Evolutionary conservation across 192 early-diverging fungal genomes (phyloP), one percentile per base, ranked within the genome.

Genomic region (Geosiphon pyriformis): DNA sequence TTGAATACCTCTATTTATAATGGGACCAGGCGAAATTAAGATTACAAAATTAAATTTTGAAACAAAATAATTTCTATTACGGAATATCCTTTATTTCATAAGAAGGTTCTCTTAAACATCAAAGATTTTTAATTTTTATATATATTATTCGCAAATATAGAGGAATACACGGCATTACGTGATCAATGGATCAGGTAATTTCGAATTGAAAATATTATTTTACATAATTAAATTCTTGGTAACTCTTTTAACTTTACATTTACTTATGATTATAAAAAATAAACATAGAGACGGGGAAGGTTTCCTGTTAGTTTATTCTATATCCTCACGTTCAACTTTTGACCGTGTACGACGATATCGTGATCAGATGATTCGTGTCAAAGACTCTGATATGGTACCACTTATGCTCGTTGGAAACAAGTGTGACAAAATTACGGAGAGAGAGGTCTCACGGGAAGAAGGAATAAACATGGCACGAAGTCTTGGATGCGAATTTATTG

Each of bases 351-450:
- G 91, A 73, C 80, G 85, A 65, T 94, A 94, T 81, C 74, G 82
- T 54, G 86, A 95, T 65, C 92, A 94, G 76, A 94, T 96, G 51
- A 78, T 81, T 68, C 87, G 92, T n/a, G 92, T 95, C 20, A 96
- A 96, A 73, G 94, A 95, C 68, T 79, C 87, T 60, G 89, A 94
- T 32, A 80, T 82, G 53, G 84, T 94, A 34, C 91, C 92, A 18
- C 76, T 96, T 73, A 91, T 96, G 76, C 77, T 96, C 32, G 92
- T 96, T n/a, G 94, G 93, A 62, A 96, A 94, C 83, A 94, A 97
- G 72, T 93, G 92, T 79, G 93, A 95, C 77, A 85, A 83, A 69
- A 75, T 85, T 15, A 83, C 84, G 20, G 90, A 94, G 69, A 82
- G 92, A 33, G 92, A 94, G 68, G 92, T 97, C 1, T 87, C 87